These are phyloP conservation scores for Citrullus colocynthis DNA, from an alignment of 306 rosid species.

Conservation along the genomic window DNA sequence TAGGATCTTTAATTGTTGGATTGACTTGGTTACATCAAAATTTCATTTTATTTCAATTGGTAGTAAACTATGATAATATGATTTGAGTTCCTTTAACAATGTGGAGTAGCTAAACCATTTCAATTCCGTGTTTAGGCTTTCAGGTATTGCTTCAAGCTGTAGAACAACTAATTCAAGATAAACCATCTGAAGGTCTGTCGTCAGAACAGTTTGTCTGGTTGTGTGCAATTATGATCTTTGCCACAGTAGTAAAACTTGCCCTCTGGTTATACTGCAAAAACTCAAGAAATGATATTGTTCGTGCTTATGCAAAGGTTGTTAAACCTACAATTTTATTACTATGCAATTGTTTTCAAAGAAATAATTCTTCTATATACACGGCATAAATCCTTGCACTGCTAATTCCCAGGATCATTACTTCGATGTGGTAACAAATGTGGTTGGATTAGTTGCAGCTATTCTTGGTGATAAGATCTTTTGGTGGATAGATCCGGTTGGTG, in stretches of 20 bases:
- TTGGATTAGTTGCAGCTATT: constrained; percentile 77
- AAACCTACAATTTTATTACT: not conserved
- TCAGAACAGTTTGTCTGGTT: constrained; percentile 51
- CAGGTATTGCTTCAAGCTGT: constrained; percentile 71
- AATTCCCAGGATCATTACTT: constrained; percentile 80
- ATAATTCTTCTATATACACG: not conserved
- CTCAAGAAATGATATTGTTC: constrained; percentile 69
- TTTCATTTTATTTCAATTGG: not conserved
- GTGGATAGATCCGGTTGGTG: constrained; percentile 96
- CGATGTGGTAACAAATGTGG: constrained; percentile 83
- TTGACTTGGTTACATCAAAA: not conserved
- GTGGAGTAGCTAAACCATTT: not conserved
- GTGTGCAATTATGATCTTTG: constrained; percentile 60
- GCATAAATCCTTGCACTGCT: not conserved
- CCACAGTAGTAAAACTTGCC: constrained; percentile 59
- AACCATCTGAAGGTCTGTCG: constrained; percentile 41
- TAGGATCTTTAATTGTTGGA: not conserved
- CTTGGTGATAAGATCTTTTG: constrained; percentile 70
- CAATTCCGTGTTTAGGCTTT: constrained; percentile 47
- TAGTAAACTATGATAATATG: not conserved
- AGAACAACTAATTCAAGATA: constrained; percentile 37
- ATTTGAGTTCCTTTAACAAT: not conserved
- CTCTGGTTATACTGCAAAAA: constrained; percentile 88
- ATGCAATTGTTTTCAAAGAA: not conserved
- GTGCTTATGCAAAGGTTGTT: constrained; percentile 76